phyloP scores from a whole-genome alignment of 805 yeast species.

The Clavispora asparagi region DNA sequence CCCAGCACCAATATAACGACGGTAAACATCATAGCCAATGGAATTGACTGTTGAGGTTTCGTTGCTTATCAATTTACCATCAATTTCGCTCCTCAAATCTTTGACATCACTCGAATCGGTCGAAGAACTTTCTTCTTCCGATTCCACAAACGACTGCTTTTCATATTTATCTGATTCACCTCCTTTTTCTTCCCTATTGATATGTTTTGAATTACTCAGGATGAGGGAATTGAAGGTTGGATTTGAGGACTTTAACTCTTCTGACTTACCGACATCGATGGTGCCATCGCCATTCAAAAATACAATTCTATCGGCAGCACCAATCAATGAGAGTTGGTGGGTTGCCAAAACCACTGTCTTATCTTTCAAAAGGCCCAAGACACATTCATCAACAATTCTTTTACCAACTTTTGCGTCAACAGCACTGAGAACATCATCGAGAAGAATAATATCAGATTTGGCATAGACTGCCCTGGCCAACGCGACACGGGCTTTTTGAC shows the following conservation, averaged over 20 bases:
- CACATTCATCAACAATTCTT: constrained; percentile 5
- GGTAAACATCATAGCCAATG: constrained; percentile 1
- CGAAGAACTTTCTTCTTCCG: neutral
- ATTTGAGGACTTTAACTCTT: neutral
- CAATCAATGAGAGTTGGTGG: constrained; percentile 6
- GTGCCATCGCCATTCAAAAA: constrained; percentile 2
- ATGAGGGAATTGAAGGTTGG: constrained; percentile 1
- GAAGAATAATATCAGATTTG: constrained; percentile 1
- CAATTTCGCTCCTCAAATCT: neutral
- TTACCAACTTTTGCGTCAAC: constrained; percentile 8
- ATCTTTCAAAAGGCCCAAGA: constrained; percentile 2
- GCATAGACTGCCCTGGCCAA: constrained; percentile 10
- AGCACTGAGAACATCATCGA: constrained; percentile 9
- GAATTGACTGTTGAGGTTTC: constrained; percentile 5
- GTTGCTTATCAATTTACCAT: constrained; percentile 3
- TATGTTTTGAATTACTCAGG: neutral
- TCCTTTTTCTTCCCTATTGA: neutral
- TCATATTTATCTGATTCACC: neutral
- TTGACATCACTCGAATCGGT: neutral
- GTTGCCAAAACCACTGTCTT: constrained; percentile 7
- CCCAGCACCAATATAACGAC: constrained; percentile 3
- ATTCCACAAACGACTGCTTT: neutral
- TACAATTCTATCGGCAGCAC: constrained; percentile 3
- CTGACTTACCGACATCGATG: neutral
- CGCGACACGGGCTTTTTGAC: constrained; percentile 8